Evolutionary conservation across 192 early-diverging fungal genomes (phyloP).

Genomic region (Gryganskiella cystojenkinii): DNA sequence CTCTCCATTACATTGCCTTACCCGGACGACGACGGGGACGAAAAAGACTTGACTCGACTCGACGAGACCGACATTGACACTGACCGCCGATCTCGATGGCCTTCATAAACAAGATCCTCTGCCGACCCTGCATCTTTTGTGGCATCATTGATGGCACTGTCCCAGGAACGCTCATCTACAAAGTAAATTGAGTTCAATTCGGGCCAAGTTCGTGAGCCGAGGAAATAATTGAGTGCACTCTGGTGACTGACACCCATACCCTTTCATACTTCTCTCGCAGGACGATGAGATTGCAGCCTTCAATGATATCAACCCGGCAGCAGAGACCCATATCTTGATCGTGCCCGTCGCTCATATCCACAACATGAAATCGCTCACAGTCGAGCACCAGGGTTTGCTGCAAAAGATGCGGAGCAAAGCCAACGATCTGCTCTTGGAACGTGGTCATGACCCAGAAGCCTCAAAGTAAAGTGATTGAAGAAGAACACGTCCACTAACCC

Average conservation of each 20-base stretch:
- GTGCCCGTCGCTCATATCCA: constrained; percentile 46
- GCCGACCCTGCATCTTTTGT: constrained; percentile 52
- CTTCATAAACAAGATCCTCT: constrained; percentile 26
- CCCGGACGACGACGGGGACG: no score
- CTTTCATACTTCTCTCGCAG: constrained; percentile 12
- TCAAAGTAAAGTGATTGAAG: constrained; percentile 19
- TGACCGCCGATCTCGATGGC: constrained; percentile 18
- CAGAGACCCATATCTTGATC: constrained; percentile 53
- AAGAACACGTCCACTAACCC: neutral
- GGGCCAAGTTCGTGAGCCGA: neutral
- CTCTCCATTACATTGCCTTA: no score
- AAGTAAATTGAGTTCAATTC: constrained; percentile 15
- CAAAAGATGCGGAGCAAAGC: constrained; percentile 32
- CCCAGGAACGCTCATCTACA: constrained; percentile 35
- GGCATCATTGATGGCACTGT: constrained; percentile 28
- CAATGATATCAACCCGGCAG: constrained; percentile 50
- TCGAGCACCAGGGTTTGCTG: constrained; percentile 24
- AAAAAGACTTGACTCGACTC: no score
- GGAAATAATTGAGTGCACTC: neutral
- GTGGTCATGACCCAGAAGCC: constrained; percentile 25
- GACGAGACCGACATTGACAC: no score
- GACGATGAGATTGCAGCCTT: constrained; percentile 52
- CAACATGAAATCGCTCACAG: constrained; percentile 30
- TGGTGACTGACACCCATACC: neutral
- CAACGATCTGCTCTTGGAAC: constrained; percentile 19